Evolutionary conservation across 352 stramenopile genomes (phyloP).

Genomic region (Peronosclerospora sorghi): DNA sequence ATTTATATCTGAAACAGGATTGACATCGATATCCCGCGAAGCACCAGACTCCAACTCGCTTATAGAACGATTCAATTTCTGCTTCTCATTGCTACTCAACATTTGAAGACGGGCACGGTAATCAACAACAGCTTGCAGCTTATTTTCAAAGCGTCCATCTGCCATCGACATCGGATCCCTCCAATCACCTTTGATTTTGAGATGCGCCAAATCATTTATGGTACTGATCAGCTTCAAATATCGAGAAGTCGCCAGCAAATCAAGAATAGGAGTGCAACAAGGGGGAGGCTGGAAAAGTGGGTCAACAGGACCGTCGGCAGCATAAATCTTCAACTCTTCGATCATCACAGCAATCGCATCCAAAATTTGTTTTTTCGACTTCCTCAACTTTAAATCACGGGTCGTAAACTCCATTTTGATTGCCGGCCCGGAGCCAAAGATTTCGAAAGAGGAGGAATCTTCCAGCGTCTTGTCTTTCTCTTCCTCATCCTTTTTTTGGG

Average conservation of each 20-base stretch:
- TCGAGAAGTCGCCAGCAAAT: slow-evolving; percentile 60
- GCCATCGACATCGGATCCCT: slow-evolving; percentile 10
- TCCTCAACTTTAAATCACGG: slow-evolving; percentile 56
- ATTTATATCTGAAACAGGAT: slow-evolving; percentile 1
- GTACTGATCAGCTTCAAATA: slow-evolving; percentile 62
- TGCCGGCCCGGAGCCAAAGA: slow-evolving; percentile 44
- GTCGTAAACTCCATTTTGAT: slow-evolving; percentile 74
- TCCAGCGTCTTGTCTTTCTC: slow-evolving; percentile 18
- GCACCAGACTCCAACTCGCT: slow-evolving; percentile 20
- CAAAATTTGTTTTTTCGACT: slow-evolving; percentile 42
- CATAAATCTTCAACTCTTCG: slow-evolving; percentile 63
- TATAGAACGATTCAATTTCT: slow-evolving; percentile 37
- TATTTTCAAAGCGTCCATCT: slow-evolving; percentile 37
- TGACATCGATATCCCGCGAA: neutral
- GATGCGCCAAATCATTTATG: slow-evolving; percentile 63
- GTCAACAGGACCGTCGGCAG: slow-evolving; percentile 29
- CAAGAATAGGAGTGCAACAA: slow-evolving; percentile 37
- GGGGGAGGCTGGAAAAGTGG: slow-evolving; percentile 42
- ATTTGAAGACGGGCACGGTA: slow-evolving; percentile 62
- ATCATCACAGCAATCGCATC: slow-evolving; percentile 48
- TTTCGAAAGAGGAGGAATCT: slow-evolving; percentile 19
- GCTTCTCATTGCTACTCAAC: slow-evolving; percentile 57
- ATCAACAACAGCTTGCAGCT: slow-evolving; percentile 61
- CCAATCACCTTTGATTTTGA: slow-evolving; percentile 27
- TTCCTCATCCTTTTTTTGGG: slow-evolving; percentile 15